These are phyloP conservation scores for Arthrobotrys conoides DNA, from an alignment of 2,329 filamentous ascomycete genomes.

Conservation along the genomic window DNA sequence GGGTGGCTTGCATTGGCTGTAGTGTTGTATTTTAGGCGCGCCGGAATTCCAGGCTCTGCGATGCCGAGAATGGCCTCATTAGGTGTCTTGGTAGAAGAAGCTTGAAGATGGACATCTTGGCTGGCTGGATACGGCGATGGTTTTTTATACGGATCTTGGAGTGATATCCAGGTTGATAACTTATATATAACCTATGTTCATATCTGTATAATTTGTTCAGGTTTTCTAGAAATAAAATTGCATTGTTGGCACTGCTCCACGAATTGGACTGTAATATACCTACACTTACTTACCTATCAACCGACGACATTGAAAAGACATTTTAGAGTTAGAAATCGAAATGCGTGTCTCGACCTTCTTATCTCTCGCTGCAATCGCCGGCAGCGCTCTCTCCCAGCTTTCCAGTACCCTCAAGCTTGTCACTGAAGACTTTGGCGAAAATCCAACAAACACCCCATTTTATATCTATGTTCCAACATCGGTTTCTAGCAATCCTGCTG, in stretches of 20 bases:
- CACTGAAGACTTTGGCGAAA: constrained; percentile 49
- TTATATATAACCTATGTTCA: neutral
- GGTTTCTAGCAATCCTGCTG: constrained; percentile 24
- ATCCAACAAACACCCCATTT: constrained; percentile 45
- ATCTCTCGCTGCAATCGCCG: constrained; percentile 23
- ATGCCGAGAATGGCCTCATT: constrained; percentile 54
- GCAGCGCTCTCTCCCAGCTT: constrained; percentile 39
- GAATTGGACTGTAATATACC: too few relatives aligned
- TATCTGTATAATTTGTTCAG: neutral
- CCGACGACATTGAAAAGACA: too few relatives aligned
- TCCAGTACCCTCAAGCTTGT: constrained; percentile 41
- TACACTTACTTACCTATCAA: too few relatives aligned
- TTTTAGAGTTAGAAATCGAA: neutral
- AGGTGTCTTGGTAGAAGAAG: constrained; percentile 19
- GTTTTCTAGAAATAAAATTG: neutral
- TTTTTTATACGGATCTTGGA: constrained; percentile 6
- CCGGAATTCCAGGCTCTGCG: constrained; percentile 42
- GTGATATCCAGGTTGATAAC: neutral
- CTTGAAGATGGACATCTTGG: constrained; percentile 24
- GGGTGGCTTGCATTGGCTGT: constrained; percentile 23
- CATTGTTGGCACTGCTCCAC: neutral
- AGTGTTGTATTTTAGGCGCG: constrained; percentile 52
- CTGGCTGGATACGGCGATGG: neutral
- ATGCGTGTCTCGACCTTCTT: constrained; percentile 45
- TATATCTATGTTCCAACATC: constrained; percentile 48